Evolutionary conservation across 306 rosid genomes (phyloP), one percentile per base, ranked within the genome.

Genomic region (Senna siamea): DNA sequence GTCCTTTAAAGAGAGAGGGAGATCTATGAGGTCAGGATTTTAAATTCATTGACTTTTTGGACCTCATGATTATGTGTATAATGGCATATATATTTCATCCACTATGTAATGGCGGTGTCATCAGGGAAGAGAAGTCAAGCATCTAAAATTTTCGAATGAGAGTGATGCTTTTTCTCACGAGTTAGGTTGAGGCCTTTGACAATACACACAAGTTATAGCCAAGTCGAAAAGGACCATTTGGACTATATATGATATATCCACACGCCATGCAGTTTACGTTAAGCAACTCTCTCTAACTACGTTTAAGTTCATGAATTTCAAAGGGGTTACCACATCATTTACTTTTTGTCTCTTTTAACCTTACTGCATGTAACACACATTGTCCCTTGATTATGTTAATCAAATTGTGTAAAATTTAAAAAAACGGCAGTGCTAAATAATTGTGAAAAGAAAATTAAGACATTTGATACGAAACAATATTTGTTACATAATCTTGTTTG

Each of bases 121-220:
- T 15, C 9, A 18, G 26, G 12, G 35, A 70, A 82, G 74, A 78
- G 76, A 78, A 76, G 84, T 75, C 73, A 78, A 74, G 69, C 7
- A 66, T 69, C 20, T 15, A 57, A 71, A n/a, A 6, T 43, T 47
- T 35, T 35, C 1, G 69, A 55, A 19, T 15, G 51, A 54, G 44
- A 10, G 67, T 69, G 12, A 30, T 59, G 7, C 23, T 13, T 76
- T 83, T 87, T 70, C 76, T 70, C 62, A 70, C 17, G 79, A 71
- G 88, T 86, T 87, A 83, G 89, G 89, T 75, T 30, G 17, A 66
- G 69, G 14, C 18, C 26, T 1, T 86, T 84, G 96, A 88, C 77
- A 83, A 76, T 20, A 19, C 28, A 18, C 14, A 66, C 34, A 86
- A 87, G 69, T 74, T 72, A 89, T 84, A 58, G 82, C 86, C 46